These are phyloP conservation scores for Brachypodium distachyon DNA, from an alignment of 202 grass and related monocot genomes.

Conservation along the genomic window DNA sequence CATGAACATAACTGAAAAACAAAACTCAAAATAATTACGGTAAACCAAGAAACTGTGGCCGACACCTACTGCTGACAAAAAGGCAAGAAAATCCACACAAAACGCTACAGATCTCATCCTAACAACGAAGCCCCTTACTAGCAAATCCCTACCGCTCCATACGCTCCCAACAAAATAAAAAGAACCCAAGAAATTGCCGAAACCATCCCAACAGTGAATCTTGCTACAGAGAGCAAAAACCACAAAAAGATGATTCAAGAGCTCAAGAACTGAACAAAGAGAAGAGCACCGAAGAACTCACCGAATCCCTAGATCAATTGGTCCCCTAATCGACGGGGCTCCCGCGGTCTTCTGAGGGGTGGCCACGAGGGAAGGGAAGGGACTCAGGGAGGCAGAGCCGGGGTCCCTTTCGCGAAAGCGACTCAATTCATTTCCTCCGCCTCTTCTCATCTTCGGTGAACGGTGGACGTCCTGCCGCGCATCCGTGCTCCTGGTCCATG, in stretches of 20 bases:
- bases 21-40: neutral
- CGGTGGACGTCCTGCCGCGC: neutral
- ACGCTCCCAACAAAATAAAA: neutral
- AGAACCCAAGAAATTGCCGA: neutral
- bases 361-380: conserved; percentile 9
- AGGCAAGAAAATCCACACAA: neutral
- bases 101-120: neutral
- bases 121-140: neutral
- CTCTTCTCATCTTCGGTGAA: conserved; percentile 8
- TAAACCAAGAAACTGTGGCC: neutral
- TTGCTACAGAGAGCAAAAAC: neutral
- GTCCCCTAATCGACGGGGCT: neutral
- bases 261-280: neutral
- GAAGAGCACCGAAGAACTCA: neutral
- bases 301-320: neutral
- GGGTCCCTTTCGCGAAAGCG: conserved; percentile 25
- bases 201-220: neutral
- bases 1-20: neutral
- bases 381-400: conserved; percentile 8
- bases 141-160: neutral
- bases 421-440: neutral
- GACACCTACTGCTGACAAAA: neutral
- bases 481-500: neutral
- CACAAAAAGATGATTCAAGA: neutral
- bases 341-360: neutral